These are phyloP conservation scores for Pseudohalonectria lignicola DNA, from an alignment of 2,329 filamentous ascomycete species.

Conservation along the genomic window DNA sequence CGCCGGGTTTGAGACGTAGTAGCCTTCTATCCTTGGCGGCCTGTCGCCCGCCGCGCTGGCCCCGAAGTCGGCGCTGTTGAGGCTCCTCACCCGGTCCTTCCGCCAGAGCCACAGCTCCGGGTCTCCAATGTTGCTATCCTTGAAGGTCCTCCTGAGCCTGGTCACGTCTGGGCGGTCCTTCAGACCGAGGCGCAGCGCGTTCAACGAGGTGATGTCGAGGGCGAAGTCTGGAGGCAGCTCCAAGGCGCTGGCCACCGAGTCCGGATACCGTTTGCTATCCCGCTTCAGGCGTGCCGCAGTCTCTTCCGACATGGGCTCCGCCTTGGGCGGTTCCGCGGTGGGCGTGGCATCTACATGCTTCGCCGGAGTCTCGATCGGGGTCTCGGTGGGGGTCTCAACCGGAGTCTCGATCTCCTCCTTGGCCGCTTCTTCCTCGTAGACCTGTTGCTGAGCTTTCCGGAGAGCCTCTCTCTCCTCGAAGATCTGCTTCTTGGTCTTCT, in stretches of 20 bases:
- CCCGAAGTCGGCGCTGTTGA: constrained; percentile 31
- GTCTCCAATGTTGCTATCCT: constrained; percentile 30
- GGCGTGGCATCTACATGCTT: no score
- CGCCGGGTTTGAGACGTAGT: constrained; percentile 76
- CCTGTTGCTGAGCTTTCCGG: constrained; percentile 42
- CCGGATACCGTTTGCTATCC: constrained; percentile 37
- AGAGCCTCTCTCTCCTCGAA: constrained; percentile 56
- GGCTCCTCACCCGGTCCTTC: constrained; percentile 41
- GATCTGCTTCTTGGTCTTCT: constrained; percentile 68
- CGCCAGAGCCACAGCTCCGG: constrained; percentile 47
- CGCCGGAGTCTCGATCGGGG: constrained; percentile 12
- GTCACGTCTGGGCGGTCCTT: constrained; percentile 37
- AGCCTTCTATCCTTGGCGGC: constrained; percentile 40
- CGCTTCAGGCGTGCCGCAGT: constrained; percentile 12
- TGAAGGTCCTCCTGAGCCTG: constrained; percentile 37
- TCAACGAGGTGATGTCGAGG: constrained; percentile 33
- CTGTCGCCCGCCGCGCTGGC: constrained; percentile 5
- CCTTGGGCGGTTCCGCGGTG: no score
- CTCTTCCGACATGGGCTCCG: constrained; percentile 11
- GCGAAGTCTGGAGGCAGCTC: constrained; percentile 30
- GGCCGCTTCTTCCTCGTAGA: constrained; percentile 31
- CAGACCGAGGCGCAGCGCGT: constrained; percentile 27
- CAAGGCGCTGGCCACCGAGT: constrained; percentile 34
- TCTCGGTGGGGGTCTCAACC: background rate
- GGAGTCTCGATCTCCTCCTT: constrained; percentile 20